Evolutionary conservation across 345 rosid species (phyloP), one percentile per base, ranked within the genome.

Genomic region (Barbarea vulgaris): DNA sequence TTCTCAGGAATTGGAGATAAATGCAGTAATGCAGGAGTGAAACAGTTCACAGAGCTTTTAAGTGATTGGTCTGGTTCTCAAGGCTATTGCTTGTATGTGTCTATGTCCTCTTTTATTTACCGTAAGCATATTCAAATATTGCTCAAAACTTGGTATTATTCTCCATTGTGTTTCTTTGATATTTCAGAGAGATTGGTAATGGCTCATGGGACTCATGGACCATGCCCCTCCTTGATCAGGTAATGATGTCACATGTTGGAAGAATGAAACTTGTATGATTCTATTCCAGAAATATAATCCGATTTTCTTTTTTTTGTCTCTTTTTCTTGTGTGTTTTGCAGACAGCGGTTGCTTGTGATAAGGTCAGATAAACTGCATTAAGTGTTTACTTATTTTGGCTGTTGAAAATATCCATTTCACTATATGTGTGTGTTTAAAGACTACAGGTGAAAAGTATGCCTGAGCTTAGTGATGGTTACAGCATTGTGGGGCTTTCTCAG

Each of bases 131-230:
- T 57, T 1, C 55, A 60, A 2, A 8, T 15, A 1, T 46, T 5
- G 13, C 67, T 77, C 25, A n/a, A 36, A 18, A 0, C 52, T 55
- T 10, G 61, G 25, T 69, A 15, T 46, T 52, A 3, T n/a, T n/a
- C 11, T 77, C 61, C 15, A 11, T 31, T 55, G 34, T 51, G 46
- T 31, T 19, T 13, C 19, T 48, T 75, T 70, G 46, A 22, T 3
- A 55, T 37, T 30, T 54, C 74, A 93, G 97, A 66, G 94, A 89
- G 78, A 93, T 91, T 77, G 97, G 98, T 72, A 89, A 91, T 37
- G 98, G 97, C 57, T 33, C 87, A 7, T 93, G 93, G 98, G 96
- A 93, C 81, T 93, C 98, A 21, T 93, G 98, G 96, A 83, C 87
- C 9, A 82, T 91, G 87, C 97, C 98, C 11, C 94, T 93, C 21